A percentile compares a stretch with the other conserved stretches of the same genome.
Evolutionary conservation across 1,284 basidiomycete species (phyloP).

Genomic region (Phellinidium pouzarii): DNA sequence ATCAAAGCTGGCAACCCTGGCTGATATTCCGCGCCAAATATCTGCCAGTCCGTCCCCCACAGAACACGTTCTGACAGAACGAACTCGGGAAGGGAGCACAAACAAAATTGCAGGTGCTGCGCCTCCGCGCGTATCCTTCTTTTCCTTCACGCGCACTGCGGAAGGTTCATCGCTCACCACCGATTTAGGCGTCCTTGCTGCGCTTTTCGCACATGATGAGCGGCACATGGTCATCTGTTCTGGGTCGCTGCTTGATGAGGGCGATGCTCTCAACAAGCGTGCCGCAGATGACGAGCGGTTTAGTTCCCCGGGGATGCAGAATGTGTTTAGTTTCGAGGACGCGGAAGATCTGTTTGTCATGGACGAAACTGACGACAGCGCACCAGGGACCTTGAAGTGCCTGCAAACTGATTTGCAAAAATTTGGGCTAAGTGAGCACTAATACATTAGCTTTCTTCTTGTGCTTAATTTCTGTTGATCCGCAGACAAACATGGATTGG

Average conservation of each 20-base stretch:
- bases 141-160: slow-evolving; percentile 68
- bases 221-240: slow-evolving; percentile 69
- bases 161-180: slow-evolving; percentile 69
- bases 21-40: neutral
- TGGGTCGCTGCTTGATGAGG: slow-evolving; percentile 54
- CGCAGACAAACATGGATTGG: slow-evolving; percentile 67
- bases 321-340: slow-evolving; percentile 1
- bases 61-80: neutral
- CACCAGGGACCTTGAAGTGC: slow-evolving; percentile 45
- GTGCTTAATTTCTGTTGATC: slow-evolving; percentile 5
- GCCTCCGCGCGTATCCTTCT: slow-evolving; percentile 47
- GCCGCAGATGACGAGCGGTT: slow-evolving; percentile 23
- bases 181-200: slow-evolving; percentile 52
- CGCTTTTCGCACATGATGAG: slow-evolving; percentile 59
- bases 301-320: neutral
- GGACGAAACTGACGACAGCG: slow-evolving; percentile 5
- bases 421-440: slow-evolving; percentile 55
- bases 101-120: slow-evolving; percentile 14
- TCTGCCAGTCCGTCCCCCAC: neutral
- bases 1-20: neutral
- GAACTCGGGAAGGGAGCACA: neutral
- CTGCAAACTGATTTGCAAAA: slow-evolving; percentile 64
- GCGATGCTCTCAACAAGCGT: slow-evolving; percentile 29
- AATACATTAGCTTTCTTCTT: slow-evolving; percentile 3
- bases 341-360: slow-evolving; percentile 10